Evolutionary conservation across 257 asterid species (phyloP), one percentile per base, ranked within the genome.

Genomic region (Lithospermum erythrorhizon): DNA sequence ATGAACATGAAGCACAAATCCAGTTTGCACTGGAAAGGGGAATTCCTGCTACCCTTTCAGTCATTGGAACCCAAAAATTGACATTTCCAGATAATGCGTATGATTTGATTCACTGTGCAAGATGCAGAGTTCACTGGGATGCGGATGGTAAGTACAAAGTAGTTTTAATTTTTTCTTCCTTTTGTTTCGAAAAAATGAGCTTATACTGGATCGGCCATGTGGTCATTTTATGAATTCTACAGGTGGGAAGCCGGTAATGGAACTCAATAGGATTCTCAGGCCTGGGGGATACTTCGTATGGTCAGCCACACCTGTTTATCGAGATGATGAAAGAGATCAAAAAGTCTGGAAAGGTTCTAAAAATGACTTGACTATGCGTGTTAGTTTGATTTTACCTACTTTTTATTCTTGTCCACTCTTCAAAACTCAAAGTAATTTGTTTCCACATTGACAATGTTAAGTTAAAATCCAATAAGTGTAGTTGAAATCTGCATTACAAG

Each of bases 1-100:
- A 93, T 63, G 96, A 93, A 71, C 99, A 89, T n/a, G 99, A 93
- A 73, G 99, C 99, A 70, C 99, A 93, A 70, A 89, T 93, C 68
- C 99, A 93, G 73, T 89, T 93, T 73, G 96, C 99, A 20, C 94
- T 93, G 53, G 99, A 93, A 75, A 75, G 97, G 55, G 99, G 99
- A 71, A 86, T 89, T 73, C 96, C 96, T 8, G 94, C 99, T 59
- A 76, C 75, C 7, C 93, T 93, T 64, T 82, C 97, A 30, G 96
- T 93, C 55, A 93, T 93, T 54, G 96, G 96, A 62, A 86, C 97
- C 47, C 84, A 87, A 64, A 86, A 69, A 79, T 82, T 93, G 61
- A 57, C 83, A 22, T 86, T 89, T 77, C 94, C 97, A 11, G 96
- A 89, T 61, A 89, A 83, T 72, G 81, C 80, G 52, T 89, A 68